Percentiles rank a stretch among this genome's conserved stretches.
Conservation (phyloP, 495 filamentous ascomycete species). For the Penicillium manginii region DNA sequence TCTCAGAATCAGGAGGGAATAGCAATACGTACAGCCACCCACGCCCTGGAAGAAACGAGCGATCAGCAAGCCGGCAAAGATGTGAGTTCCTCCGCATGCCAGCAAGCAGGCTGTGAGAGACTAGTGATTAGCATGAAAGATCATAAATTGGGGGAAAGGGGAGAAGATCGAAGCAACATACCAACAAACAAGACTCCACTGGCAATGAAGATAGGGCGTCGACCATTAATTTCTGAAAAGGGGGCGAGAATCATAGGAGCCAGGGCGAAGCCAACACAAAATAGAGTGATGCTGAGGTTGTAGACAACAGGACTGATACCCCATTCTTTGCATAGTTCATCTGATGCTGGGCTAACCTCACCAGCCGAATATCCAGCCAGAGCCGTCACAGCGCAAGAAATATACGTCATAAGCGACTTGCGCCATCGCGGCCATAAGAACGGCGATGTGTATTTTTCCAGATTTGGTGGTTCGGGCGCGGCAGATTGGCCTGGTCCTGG, state of each 20-base stretch:
- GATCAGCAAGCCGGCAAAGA: slow-evolving; percentile 73
- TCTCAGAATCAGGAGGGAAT: neutral
- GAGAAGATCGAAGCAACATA: slow-evolving; percentile 17
- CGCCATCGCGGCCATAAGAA: slow-evolving; percentile 71
- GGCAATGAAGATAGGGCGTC: slow-evolving; percentile 77
- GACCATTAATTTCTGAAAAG: slow-evolving; percentile 85
- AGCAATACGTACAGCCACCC: slow-evolving; percentile 56
- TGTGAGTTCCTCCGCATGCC: slow-evolving; percentile 74
- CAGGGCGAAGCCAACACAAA: slow-evolving; percentile 79
- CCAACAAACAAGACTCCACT: slow-evolving; percentile 70
- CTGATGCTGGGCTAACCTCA: slow-evolving; percentile 70
- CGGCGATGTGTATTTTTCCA: slow-evolving; percentile 70
- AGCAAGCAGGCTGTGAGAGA: slow-evolving; percentile 60
- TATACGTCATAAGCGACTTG: slow-evolving; percentile 72
- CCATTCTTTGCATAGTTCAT: slow-evolving; percentile 65
- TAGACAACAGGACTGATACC: slow-evolving; percentile 65
- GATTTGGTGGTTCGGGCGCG: slow-evolving; percentile 60
- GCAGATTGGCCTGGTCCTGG: slow-evolving; percentile 38
- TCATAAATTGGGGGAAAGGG: neutral
- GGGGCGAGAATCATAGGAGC: slow-evolving; percentile 92
- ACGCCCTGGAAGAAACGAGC: slow-evolving; percentile 78
- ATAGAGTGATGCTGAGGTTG: slow-evolving; percentile 79
- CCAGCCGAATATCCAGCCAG: slow-evolving; percentile 83
- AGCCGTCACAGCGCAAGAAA: slow-evolving; percentile 75
- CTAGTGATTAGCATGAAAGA: slow-evolving; percentile 8